Evolutionary conservation across 192 early-diverging fungal genomes (phyloP).

Genomic region (Entomortierella beljakovae): DNA sequence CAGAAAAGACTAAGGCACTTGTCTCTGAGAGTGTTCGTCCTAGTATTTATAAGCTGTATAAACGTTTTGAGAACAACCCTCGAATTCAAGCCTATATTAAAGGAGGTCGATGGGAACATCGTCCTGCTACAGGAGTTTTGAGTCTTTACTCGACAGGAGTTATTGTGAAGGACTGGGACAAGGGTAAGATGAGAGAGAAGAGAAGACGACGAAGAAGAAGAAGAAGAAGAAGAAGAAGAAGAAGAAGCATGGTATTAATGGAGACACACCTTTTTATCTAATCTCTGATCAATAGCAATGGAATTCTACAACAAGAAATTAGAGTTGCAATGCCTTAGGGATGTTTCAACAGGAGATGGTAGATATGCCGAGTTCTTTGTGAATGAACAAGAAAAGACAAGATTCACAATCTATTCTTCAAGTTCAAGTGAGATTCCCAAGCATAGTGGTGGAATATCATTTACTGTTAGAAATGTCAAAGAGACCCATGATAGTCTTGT

Average conservation of each 20-base stretch:
- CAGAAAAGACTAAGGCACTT: conserved; percentile 28
- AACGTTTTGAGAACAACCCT: conserved; percentile 30
- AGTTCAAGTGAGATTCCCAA: conserved; percentile 10
- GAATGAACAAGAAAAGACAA: conserved; percentile 16
- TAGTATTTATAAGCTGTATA: conserved; percentile 21
- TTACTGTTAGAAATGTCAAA: conserved; percentile 19
- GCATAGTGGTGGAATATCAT: conserved; percentile 14
- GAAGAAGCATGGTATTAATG: neutral
- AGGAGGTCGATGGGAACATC: conserved; percentile 45
- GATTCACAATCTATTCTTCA: conserved; percentile 27
- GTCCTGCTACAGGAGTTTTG: conserved; percentile 12
- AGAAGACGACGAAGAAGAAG: neutral
- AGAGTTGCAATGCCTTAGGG: conserved; percentile 9
- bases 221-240: neutral
- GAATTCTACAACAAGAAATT: conserved; percentile 41
- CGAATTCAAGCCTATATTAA: conserved; percentile 35
- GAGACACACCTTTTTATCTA: no score
- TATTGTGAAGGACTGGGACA: conserved; percentile 16
- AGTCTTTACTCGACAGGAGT: conserved; percentile 33
- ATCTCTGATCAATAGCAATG: conserved; percentile 16
- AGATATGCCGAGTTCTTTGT: conserved; percentile 30
- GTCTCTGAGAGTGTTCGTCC: conserved; percentile 35
- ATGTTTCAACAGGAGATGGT: neutral
- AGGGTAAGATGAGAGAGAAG: conserved; percentile 2
- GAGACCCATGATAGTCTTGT: conserved; percentile 33